Percentiles rank a stretch among this genome's conserved stretches.
Conservation (phyloP, 2,329 filamentous ascomycete genomes). For the Akanthomyces lecanii region DNA sequence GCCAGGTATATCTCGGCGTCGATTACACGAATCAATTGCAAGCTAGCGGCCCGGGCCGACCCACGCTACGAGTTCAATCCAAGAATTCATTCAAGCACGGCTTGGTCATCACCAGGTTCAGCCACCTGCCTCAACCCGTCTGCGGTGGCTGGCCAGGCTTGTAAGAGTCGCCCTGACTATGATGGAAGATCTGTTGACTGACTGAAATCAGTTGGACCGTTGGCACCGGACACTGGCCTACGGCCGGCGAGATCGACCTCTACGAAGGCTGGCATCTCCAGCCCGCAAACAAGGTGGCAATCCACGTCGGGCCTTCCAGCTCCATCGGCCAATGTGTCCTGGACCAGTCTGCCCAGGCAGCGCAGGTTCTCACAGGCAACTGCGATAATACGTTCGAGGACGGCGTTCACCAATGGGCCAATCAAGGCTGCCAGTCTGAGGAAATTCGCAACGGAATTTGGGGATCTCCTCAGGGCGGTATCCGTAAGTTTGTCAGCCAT, state of each 20-base stretch:
- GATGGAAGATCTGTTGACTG: background rate
- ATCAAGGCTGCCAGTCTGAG: slow-evolving; percentile 9
- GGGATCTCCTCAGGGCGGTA: slow-evolving; percentile 5
- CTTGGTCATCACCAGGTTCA: slow-evolving; percentile 62
- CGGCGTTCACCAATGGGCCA: background rate
- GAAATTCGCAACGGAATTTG: slow-evolving; percentile 9
- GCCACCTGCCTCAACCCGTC: slow-evolving; percentile 57
- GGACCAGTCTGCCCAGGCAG: slow-evolving; percentile 24
- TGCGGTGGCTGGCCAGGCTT: slow-evolving; percentile 68
- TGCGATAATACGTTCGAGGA: slow-evolving; percentile 13
- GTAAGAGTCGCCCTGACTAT: slow-evolving; percentile 28
- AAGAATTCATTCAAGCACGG: slow-evolving; percentile 56
- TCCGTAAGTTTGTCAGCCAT: slow-evolving; percentile 6
- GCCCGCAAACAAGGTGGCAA: slow-evolving; percentile 47
- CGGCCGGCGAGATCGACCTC: slow-evolving; percentile 52
- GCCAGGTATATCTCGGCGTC: slow-evolving; percentile 32
- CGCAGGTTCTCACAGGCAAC: slow-evolving; percentile 16
- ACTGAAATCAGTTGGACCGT: slow-evolving; percentile 36
- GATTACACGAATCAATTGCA: slow-evolving; percentile 23
- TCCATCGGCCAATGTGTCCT: slow-evolving; percentile 29
- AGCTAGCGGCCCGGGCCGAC: slow-evolving; percentile 27
- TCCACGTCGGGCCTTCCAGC: slow-evolving; percentile 42
- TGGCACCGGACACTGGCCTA: slow-evolving; percentile 48
- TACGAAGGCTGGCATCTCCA: slow-evolving; percentile 59
- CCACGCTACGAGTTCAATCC: slow-evolving; percentile 59